These are phyloP conservation scores for Glaciozyma antarctica DNA, from an alignment of 768 basidiomycete genomes.

Conservation along the genomic window DNA sequence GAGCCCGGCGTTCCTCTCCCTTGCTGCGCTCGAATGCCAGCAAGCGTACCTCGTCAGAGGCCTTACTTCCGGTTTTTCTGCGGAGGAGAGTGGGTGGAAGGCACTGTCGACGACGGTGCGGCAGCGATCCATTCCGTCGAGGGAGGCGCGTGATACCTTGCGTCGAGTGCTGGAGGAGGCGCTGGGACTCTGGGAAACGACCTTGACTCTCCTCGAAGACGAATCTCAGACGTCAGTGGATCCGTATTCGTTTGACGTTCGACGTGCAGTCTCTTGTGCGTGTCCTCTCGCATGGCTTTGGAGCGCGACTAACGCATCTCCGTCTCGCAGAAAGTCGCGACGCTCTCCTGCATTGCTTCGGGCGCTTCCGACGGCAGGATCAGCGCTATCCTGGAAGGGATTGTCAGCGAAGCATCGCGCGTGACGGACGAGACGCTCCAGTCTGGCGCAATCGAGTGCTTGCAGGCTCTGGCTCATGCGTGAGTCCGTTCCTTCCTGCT, in stretches of 20 bases:
- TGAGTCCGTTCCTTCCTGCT: conserved; percentile 37
- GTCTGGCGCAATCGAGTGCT: conserved; percentile 79
- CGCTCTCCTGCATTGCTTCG: background rate
- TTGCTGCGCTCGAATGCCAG: background rate
- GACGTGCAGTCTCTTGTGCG: background rate
- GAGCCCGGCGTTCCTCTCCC: background rate
- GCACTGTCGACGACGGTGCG: background rate
- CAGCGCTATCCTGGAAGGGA: conserved; percentile 15
- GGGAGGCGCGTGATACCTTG: background rate
- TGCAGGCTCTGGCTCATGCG: conserved; percentile 76
- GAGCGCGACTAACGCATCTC: background rate
- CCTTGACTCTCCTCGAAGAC: background rate
- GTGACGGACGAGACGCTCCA: conserved; percentile 74
- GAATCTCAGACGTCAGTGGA: background rate
- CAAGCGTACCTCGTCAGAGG: background rate
- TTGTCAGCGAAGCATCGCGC: conserved; percentile 72
- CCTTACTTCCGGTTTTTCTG: background rate
- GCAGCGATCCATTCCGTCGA: too few species aligned
- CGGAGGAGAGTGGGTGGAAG: background rate
- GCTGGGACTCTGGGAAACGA: background rate
- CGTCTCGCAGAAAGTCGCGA: background rate
- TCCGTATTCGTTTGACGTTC: background rate
- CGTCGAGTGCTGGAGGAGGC: background rate
- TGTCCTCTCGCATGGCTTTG: background rate
- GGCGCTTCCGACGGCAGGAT: background rate